These are phyloP conservation scores for Penicillium sp. DNA, from an alignment of 2,329 filamentous ascomycete genomes.

Conservation along the genomic window DNA sequence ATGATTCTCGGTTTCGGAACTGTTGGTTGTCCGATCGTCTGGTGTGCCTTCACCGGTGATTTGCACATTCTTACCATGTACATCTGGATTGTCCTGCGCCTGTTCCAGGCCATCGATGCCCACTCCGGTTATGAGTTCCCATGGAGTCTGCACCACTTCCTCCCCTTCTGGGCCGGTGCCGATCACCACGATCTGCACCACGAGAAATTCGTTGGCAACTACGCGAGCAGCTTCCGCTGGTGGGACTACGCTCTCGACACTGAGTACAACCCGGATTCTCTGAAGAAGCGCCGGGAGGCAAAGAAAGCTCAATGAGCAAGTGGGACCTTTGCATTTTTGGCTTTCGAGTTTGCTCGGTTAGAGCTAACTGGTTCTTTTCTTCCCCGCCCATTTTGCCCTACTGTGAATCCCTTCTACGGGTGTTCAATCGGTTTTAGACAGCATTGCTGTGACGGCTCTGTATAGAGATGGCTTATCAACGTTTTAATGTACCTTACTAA, in stretches of 20 bases:
- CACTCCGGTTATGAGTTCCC: constrained; percentile 99
- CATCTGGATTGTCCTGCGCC: constrained; percentile 85
- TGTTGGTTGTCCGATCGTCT: constrained; percentile 78
- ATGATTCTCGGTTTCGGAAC: constrained; percentile 90
- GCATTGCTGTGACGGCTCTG: not conserved
- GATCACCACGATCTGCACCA: constrained; percentile 97
- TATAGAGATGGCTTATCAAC: constrained; percentile 4
- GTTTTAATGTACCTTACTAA: constrained; percentile 13
- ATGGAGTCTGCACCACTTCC: constrained; percentile 91
- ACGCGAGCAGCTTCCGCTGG: constrained; percentile 97
- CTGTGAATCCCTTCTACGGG: not conserved
- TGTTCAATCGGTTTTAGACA: not conserved
- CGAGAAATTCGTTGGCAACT: constrained; percentile 98
- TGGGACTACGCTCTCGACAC: constrained; percentile 96
- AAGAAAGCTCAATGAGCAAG: constrained; percentile 30
- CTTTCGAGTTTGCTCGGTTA: not conserved
- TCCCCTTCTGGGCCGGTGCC: constrained; percentile 97
- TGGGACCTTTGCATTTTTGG: not conserved
- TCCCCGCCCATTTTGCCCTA: not conserved
- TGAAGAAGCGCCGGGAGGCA: constrained; percentile 74
- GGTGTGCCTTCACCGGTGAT: constrained; percentile 79
- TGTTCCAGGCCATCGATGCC: constrained; percentile 97
- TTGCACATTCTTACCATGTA: constrained; percentile 98
- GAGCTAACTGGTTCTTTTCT: not conserved
- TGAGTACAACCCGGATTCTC: constrained; percentile 84